Conservation (phyloP, 352 stramenopile species). For the Phytophthora multivora region DNA sequence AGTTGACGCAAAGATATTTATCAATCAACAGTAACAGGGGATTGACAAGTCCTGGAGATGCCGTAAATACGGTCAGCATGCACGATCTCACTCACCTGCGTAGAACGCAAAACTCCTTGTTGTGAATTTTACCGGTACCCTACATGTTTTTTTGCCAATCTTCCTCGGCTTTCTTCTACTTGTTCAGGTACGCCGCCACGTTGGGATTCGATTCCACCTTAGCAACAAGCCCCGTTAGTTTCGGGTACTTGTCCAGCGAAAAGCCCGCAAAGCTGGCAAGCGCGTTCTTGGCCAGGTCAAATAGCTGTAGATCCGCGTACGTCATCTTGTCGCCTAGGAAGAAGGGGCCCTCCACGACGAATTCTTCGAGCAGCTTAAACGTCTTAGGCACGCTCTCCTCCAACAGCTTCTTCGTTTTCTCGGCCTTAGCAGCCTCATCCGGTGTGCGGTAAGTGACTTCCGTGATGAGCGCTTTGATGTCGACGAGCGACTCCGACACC, state of each 20-base stretch:
- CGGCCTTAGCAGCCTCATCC: conserved; percentile 45
- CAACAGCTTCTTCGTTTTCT: conserved; percentile 50
- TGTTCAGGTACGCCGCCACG: conserved; percentile 44
- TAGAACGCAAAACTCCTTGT: too few species aligned
- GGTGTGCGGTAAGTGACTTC: conserved; percentile 40
- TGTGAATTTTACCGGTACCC: too few species aligned
- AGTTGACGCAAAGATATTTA: too few species aligned
- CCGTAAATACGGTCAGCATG: too few species aligned
- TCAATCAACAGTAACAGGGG: too few species aligned
- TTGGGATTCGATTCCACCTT: conserved; percentile 40
- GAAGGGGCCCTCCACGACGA: conserved; percentile 45
- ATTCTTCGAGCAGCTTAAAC: conserved; percentile 43
- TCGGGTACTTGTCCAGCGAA: conserved; percentile 43
- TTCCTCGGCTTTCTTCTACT: conserved; percentile 22
- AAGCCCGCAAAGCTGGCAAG: conserved; percentile 42
- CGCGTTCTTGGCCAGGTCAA: conserved; percentile 54
- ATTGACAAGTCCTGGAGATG: too few species aligned
- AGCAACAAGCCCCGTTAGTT: conserved; percentile 43
- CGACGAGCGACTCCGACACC: conserved; percentile 49
- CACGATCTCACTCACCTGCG: too few species aligned
- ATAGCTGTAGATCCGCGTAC: conserved; percentile 60
- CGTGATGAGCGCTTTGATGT: conserved; percentile 37
- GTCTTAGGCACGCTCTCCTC: conserved; percentile 47
- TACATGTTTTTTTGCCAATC: not conserved
- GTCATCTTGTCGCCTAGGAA: conserved; percentile 54